Evolutionary conservation across 805 yeast genomes (phyloP), one percentile per base, ranked within the genome.

Genomic region (Yamadazyma ubonensis): DNA sequence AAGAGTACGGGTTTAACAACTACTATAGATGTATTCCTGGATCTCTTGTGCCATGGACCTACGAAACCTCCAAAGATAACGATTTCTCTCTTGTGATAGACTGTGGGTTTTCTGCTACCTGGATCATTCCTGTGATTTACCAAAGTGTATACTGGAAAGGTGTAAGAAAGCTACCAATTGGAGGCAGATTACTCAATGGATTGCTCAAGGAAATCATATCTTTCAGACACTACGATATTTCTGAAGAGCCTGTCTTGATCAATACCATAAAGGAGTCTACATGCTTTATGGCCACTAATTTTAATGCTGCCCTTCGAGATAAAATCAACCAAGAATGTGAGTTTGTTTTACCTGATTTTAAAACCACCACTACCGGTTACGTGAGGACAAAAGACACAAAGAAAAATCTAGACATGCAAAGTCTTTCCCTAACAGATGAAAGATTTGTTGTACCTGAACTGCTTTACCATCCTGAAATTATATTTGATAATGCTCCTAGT

Each of bases 191-290:
- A 36, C 62, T 93, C 38, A 86, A 88, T 38, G 96, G 96, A 3
- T 77, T 83, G 36, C 61, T 95, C 38, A 73, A 89, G 46, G 98
- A 93, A 55, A 72, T 86, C 35, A 77, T 91, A 9, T 87, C 96
- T 2, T 93, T 85, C 55, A 71, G 97, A 39, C 93, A 93, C 65
- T 93, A 90, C 59, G 91, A 93, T 54, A 89, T 93, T 50, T 81
- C 87, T 56, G 96, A 93, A 45, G 99, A 95, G 60, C 83, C 96
- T 0, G 69, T 85, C 2, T 63, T 93, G 33, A 81, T 93, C 35
- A 87, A 89, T 55, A 81, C 84, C 34, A 85, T 95, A 49, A 93
- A 93, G 54, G 96, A 90, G 54, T 69, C 75, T 43, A 66, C 91
- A 26, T 74, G 86, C 58, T 80, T 77, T 67, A 77, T 86, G n/a